Percentiles rank a stretch among this genome's conserved stretches.
Conservation (phyloP, 2,329 filamentous ascomycete species). For the Coniochaeta ligniaria region DNA sequence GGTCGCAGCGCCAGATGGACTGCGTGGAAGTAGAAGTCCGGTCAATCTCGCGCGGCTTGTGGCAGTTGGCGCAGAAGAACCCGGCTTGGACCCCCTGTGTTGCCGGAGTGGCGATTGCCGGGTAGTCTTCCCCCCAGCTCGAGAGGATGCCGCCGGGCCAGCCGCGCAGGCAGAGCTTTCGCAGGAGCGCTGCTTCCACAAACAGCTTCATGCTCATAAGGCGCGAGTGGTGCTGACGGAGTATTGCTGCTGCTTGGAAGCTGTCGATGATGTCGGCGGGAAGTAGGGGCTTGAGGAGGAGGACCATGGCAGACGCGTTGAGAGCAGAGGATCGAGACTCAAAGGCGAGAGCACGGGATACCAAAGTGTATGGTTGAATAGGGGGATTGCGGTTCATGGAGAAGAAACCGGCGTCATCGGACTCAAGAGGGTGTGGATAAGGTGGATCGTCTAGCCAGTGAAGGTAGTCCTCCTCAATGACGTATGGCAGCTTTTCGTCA, state of each 20-base stretch:
- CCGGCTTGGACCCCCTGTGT: slow-evolving; percentile 48
- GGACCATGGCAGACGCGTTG: slow-evolving; percentile 53
- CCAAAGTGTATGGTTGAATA: slow-evolving; percentile 47
- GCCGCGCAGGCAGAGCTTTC: slow-evolving; percentile 52
- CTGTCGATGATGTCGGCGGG: slow-evolving; percentile 46
- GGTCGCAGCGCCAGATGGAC: slow-evolving; percentile 51
- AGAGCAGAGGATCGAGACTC: slow-evolving; percentile 49
- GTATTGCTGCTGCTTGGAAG: slow-evolving; percentile 46
- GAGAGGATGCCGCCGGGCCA: slow-evolving; percentile 43
- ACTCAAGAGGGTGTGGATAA: slow-evolving; percentile 39
- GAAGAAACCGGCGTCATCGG: slow-evolving; percentile 10
- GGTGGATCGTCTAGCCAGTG: slow-evolving; percentile 50
- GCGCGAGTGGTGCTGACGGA: slow-evolving; percentile 53
- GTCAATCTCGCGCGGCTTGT: slow-evolving; percentile 48
- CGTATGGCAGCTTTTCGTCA: slow-evolving; percentile 21
- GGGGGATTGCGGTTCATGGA: slow-evolving; percentile 22
- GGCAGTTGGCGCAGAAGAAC: slow-evolving; percentile 48
- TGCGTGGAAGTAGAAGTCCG: slow-evolving; percentile 30
- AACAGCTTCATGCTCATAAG: slow-evolving; percentile 54
- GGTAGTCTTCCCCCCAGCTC: slow-evolving; percentile 48
- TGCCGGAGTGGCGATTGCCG: slow-evolving; percentile 43
- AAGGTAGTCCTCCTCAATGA: slow-evolving; percentile 52
- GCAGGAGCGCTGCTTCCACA: slow-evolving; percentile 51
- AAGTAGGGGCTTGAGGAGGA: slow-evolving; percentile 51
- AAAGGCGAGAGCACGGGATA: slow-evolving; percentile 47